Conservation (phyloP, 1,139 yeast species). For the Suhomyces terraborum region DNA sequence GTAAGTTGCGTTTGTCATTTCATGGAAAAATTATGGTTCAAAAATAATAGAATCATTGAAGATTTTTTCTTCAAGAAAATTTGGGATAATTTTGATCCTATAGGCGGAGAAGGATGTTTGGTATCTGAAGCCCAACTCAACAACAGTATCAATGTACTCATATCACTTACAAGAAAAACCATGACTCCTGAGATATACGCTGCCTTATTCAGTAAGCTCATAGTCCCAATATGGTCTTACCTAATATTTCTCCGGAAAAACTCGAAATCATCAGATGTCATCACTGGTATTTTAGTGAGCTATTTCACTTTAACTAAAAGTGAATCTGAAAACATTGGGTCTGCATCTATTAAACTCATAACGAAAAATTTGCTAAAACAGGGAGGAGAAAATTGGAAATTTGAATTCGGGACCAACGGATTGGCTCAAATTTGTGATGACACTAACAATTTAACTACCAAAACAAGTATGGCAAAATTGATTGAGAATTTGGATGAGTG, state of each 20-base stretch:
- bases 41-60: conserved; percentile 52
- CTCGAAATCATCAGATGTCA: conserved; percentile 43
- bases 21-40: conserved; percentile 53
- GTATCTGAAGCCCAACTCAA: conserved; percentile 55
- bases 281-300: conserved; percentile 50
- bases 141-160: conserved; percentile 63
- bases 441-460: conserved; percentile 13
- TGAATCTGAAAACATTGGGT: conserved; percentile 17
- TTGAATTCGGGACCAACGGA: conserved; percentile 52
- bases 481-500: conserved; percentile 53
- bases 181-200: conserved; percentile 44
- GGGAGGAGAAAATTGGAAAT: conserved; percentile 54
- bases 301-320: conserved; percentile 44
- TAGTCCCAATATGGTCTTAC: conserved; percentile 63
- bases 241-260: conserved; percentile 48
- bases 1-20: conserved; percentile 60
- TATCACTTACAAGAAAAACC: conserved; percentile 60
- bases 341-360: conserved; percentile 38
- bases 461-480: conserved; percentile 30
- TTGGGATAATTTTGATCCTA: conserved; percentile 49
- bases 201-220: conserved; percentile 47
- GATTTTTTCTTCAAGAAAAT: conserved; percentile 60
- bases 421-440: conserved; percentile 51
- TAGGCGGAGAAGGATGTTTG: conserved; percentile 23
- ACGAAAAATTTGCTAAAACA: conserved; percentile 47